These are phyloP conservation scores for Rhododendron simsii DNA, from an alignment of 148 eudicot genomes.

Conservation along the genomic window DNA sequence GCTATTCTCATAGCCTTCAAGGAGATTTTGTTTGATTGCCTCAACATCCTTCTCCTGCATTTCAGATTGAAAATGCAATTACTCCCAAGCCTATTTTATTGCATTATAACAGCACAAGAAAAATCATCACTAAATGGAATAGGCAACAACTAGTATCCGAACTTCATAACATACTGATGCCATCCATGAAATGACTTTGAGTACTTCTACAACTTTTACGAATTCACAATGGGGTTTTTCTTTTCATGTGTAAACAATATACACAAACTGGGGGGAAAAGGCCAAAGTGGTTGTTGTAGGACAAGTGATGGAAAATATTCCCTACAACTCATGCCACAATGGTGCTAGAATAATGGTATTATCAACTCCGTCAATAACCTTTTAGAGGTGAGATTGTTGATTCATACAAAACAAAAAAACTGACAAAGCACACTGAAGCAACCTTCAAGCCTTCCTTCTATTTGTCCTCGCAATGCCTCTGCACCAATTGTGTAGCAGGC, in stretches of 20 bases:
- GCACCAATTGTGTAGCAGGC: neutral
- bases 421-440: neutral
- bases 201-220: neutral
- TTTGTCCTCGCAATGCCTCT: neutral
- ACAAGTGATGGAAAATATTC: neutral
- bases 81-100: neutral
- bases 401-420: neutral
- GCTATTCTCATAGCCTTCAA: conserved; percentile 75
- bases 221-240: neutral
- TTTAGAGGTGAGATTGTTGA: neutral
- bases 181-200: neutral
- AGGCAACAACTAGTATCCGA: neutral
- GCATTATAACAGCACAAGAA: neutral
- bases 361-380: neutral
- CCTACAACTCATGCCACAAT: neutral
- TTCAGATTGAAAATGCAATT: neutral
- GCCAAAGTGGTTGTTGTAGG: neutral
- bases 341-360: neutral
- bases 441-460: neutral
- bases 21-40: conserved; percentile 49
- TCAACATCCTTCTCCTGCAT: conserved; percentile 86
- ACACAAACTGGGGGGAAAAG: neutral
- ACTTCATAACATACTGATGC: neutral
- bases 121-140: neutral
- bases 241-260: neutral